Percentiles rank a stretch among this genome's conserved stretches.
Conservation (phyloP, 352 stramenopile genomes). For the Phytophthora crassamura region DNA sequence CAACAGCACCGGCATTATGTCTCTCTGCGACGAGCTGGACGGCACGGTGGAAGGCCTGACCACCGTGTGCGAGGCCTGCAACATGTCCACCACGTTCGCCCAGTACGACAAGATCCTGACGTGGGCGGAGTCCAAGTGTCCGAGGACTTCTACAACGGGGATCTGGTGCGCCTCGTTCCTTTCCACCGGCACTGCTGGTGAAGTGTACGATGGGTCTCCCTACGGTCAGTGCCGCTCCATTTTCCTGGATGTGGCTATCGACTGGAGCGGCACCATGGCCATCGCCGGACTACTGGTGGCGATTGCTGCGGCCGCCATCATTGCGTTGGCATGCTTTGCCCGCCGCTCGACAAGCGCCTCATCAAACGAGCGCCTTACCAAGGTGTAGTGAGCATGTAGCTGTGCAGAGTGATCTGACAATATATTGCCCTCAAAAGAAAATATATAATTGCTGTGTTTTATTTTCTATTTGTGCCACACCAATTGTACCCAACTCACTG, state of each 20-base stretch:
- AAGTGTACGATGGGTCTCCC: constrained; percentile 68
- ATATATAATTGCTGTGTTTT: no score
- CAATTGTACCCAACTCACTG: no score
- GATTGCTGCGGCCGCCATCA: constrained; percentile 54
- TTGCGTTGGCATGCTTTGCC: constrained; percentile 68
- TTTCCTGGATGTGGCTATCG: constrained; percentile 71
- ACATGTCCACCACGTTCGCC: constrained; percentile 56
- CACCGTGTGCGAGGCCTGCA: constrained; percentile 65
- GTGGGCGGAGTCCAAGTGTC: constrained; percentile 73
- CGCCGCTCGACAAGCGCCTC: constrained; percentile 48
- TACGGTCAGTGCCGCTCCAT: constrained; percentile 76
- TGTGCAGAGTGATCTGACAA: neutral
- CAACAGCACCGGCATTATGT: constrained; percentile 64
- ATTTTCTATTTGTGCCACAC: no score
- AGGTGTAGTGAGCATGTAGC: constrained; percentile 22
- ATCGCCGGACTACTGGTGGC: constrained; percentile 60
- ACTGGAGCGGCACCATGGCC: constrained; percentile 67
- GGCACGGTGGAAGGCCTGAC: constrained; percentile 40
- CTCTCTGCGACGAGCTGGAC: constrained; percentile 52
- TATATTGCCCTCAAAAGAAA: no score
- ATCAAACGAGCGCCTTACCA: constrained; percentile 24
- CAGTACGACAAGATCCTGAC: constrained; percentile 76
- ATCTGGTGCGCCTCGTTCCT: constrained; percentile 72
- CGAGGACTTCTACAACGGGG: constrained; percentile 51
- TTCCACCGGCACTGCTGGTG: constrained; percentile 45